Evolutionary conservation across 2,329 filamentous ascomycete species (phyloP), one percentile per base, ranked within the genome.

Genomic region (Trichoderma semiorbis): DNA sequence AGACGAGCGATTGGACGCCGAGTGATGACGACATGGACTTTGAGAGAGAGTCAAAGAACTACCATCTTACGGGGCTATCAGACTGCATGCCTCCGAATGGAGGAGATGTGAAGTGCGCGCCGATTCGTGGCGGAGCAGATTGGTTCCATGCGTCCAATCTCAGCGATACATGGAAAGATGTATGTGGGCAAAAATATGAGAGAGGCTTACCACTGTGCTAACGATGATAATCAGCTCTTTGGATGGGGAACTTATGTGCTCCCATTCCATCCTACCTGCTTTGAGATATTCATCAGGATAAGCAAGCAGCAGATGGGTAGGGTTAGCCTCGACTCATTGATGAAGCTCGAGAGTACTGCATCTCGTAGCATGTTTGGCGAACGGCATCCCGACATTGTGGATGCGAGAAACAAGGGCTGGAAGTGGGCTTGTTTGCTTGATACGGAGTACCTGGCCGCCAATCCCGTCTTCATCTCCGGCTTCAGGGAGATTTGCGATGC

Each of bases 211-310:
- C 2, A 12, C 21, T 36, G n/a, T 24, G 39, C 67, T 70, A 39
- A 67, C 18, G 6, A 24, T 4, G 6, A 5, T 21, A 0, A 32
- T 7, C 8, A 67, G 63, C 24, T 28, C 4, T 57, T 32, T n/a
- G 53, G 30, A 36, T 58, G 64, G 50, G 55, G 34, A 21, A 53
- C 14, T 11, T 39, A 21, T 2, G 66, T 68, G 0, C 74, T 80
- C 62, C 77, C 78, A 1, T 79, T 80, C 16, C 78, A 80, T 8
- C 75, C 78, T 0, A 72, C 77, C 0, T 80, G 78, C 57, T 68
- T 80, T 1, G 78, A 80, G 62, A 65, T 80, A 1, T 80, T 75
- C 60, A 78, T 77, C 36, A 64, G 77, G 24, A 64, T 69, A 28
- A n/a, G 78, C 74, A 0, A 76, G 74, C 1, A 28, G 76, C 3